A percentile compares a stretch with the other conserved stretches of the same genome.
Evolutionary conservation across 176 grass and related monocot genomes (phyloP).

Genomic region (Olyra latifolia): DNA sequence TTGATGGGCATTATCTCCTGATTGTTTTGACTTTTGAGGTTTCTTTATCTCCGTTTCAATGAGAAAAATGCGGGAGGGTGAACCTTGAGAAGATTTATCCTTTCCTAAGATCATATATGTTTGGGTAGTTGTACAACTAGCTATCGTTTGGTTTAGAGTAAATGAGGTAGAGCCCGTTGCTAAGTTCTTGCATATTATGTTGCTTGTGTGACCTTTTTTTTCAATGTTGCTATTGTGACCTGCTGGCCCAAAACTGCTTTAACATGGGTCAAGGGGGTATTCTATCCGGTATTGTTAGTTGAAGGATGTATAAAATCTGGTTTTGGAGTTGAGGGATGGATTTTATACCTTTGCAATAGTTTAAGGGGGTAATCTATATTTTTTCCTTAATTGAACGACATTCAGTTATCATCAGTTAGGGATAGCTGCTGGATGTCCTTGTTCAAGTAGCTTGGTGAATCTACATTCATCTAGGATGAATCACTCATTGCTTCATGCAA

Average conservation of each 20-base stretch:
- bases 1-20: neutral
- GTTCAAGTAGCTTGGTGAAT: neutral
- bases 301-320: too few relatives aligned
- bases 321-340: too few relatives aligned
- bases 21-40: neutral
- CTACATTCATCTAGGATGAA: too few relatives aligned
- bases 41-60: neutral
- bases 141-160: neutral
- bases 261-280: too few relatives aligned
- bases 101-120: neutral
- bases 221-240: too few relatives aligned
- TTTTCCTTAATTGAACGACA: too few relatives aligned
- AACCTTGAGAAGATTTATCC: conserved; percentile 3
- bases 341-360: too few relatives aligned
- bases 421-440: neutral
- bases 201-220: too few relatives aligned
- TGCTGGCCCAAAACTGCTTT: too few relatives aligned
- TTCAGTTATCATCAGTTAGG: neutral
- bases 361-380: too few relatives aligned
- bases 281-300: too few relatives aligned
- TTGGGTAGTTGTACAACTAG: neutral
- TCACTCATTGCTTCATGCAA: neutral
- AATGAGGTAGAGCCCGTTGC: neutral
- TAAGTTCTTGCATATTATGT: too few relatives aligned
- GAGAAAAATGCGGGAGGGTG: neutral